phyloP scores from a whole-genome alignment of 805 yeast genomes.

The Candida koratica region DNA sequence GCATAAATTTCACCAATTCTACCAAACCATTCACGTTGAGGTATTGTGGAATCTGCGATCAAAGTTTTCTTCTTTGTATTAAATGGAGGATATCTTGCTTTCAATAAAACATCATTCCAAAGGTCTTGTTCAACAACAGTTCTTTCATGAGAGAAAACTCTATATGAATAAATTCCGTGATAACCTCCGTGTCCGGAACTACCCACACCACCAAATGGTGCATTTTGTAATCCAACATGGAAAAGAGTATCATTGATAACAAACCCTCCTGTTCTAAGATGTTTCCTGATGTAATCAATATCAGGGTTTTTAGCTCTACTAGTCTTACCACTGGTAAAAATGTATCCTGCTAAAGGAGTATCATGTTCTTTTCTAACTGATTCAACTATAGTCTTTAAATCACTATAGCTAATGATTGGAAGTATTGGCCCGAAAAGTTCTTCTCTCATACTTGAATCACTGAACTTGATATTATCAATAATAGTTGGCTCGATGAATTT shows the following conservation, averaged over 20 bases:
- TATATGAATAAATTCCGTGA: conserved; percentile 57
- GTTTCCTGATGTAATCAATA: conserved; percentile 39
- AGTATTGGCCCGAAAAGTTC: conserved; percentile 86
- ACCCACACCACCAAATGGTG: conserved; percentile 94
- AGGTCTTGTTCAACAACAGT: conserved; percentile 60
- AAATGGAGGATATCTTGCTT: conserved; percentile 68
- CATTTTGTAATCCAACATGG: conserved; percentile 61
- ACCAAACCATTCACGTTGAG: conserved; percentile 36
- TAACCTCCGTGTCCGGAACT: conserved; percentile 77
- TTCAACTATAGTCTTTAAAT: conserved; percentile 42
- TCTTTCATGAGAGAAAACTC: conserved; percentile 72
- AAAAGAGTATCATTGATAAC: conserved; percentile 66
- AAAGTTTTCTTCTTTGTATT: conserved; percentile 29
- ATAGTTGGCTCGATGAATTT: conserved; percentile 71
- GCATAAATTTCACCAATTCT: conserved; percentile 32
- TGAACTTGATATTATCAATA: conserved; percentile 56
- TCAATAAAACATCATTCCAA: conserved; percentile 56
- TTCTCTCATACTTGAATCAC: conserved; percentile 66
- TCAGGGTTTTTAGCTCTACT: conserved; percentile 44
- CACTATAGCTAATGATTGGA: conserved; percentile 59
- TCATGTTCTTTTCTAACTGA: conserved; percentile 50
- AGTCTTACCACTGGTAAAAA: conserved; percentile 49
- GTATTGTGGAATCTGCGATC: conserved; percentile 16
- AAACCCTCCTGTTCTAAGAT: conserved; percentile 69
- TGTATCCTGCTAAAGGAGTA: conserved; percentile 78